Evolutionary conservation across 1,284 basidiomycete genomes (phyloP).

Genomic region (Jaminaea rosea): DNA sequence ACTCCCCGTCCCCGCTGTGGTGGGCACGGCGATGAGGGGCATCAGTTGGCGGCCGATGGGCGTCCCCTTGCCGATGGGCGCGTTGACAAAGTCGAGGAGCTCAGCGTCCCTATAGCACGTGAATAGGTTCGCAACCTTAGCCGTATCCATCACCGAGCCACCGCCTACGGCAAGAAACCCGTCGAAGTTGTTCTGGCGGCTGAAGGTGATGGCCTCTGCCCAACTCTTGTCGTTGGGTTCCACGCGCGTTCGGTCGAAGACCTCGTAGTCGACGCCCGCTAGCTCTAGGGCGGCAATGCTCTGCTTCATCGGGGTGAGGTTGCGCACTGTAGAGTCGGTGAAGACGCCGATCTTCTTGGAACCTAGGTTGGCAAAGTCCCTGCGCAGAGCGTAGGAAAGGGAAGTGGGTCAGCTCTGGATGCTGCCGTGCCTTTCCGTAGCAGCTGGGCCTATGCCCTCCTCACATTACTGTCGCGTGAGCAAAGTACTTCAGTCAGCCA

Average conservation of each 20-base stretch:
- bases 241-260: conserved; percentile 73
- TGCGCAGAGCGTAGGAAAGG: too few species aligned
- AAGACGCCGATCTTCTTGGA: conserved; percentile 72
- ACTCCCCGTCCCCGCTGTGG: conserved; percentile 80
- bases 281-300: conserved; percentile 69
- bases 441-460: too few species aligned
- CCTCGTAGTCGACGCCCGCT: conserved; percentile 65
- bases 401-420: too few species aligned
- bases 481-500: too few species aligned
- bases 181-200: conserved; percentile 70
- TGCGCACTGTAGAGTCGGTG: conserved; percentile 76
- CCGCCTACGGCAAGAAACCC: conserved; percentile 64
- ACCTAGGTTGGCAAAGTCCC: conserved; percentile 63
- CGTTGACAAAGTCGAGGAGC: conserved; percentile 85
- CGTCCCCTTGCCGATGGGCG: conserved; percentile 83
- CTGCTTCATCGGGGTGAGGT: conserved; percentile 73
- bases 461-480: too few species aligned
- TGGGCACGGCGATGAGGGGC: conserved; percentile 86
- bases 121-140: conserved; percentile 78
- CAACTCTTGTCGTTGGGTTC: conserved; percentile 77
- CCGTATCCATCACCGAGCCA: conserved; percentile 90
- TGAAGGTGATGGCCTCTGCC: conserved; percentile 76
- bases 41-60: conserved; percentile 67
- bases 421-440: too few species aligned
- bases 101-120: conserved; percentile 73